A percentile compares a stretch with the other conserved stretches of the same genome.
Conservation (phyloP, 176 grass and related monocot genomes). For the Sorghum bicolor region Sorghum_bicolor_NCBIv3 NC_012875.2:47210501-47211000, state of each 20-base stretch:
- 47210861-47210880: background rate
- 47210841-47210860: background rate
- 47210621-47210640: background rate
- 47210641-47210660: background rate
- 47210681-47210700: background rate
- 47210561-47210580: background rate
- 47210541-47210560: background rate
- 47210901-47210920: background rate
- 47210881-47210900: background rate
- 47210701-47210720: background rate
- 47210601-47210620: constrained; percentile 22
- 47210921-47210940: background rate
- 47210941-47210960: background rate
- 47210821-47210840: background rate
- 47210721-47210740: background rate
- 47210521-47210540: background rate
- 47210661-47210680: constrained; percentile 12
- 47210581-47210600: constrained; percentile 11
- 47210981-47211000: background rate
- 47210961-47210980: background rate
- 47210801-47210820: background rate
- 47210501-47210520: background rate
- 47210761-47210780: background rate
- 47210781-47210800: background rate
- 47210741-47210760: background rate